phyloP scores from a whole-genome alignment of 2,329 filamentous ascomycete genomes.

The Blastomyces gilchristii region DNA sequence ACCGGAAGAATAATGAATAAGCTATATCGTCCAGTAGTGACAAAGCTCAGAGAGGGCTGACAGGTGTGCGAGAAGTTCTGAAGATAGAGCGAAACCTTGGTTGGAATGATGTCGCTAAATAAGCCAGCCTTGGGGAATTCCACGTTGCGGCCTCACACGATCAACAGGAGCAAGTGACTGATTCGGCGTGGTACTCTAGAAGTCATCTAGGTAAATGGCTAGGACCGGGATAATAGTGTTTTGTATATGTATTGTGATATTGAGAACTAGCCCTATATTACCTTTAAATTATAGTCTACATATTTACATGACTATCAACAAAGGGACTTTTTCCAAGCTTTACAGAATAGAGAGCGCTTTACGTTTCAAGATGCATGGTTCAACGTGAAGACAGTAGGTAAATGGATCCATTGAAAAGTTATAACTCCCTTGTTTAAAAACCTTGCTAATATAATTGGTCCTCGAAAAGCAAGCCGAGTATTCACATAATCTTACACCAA shows the following conservation, averaged over 20 bases:
- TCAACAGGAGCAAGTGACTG: neutral
- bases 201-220: neutral
- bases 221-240: neutral
- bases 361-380: neutral
- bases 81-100: neutral
- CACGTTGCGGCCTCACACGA: neutral
- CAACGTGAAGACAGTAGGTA: neutral
- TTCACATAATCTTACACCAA: neutral
- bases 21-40: neutral
- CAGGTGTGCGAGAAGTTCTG: neutral
- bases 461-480: neutral
- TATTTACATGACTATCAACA: neutral
- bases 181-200: neutral
- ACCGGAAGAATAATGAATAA: neutral
- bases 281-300: neutral
- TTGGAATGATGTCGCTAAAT: neutral
- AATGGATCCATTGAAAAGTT: neutral
- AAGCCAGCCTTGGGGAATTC: neutral
- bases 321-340: neutral
- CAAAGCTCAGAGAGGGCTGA: neutral
- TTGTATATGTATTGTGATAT: neutral
- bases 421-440: too few species aligned
- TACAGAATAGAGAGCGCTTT: neutral
- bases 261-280: neutral
- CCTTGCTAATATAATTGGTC: neutral